A percentile compares a stretch with the other conserved stretches of the same genome.
phyloP scores from a whole-genome alignment of 495 filamentous ascomycete genomes.

The Lepidopterella palustris region DNA sequence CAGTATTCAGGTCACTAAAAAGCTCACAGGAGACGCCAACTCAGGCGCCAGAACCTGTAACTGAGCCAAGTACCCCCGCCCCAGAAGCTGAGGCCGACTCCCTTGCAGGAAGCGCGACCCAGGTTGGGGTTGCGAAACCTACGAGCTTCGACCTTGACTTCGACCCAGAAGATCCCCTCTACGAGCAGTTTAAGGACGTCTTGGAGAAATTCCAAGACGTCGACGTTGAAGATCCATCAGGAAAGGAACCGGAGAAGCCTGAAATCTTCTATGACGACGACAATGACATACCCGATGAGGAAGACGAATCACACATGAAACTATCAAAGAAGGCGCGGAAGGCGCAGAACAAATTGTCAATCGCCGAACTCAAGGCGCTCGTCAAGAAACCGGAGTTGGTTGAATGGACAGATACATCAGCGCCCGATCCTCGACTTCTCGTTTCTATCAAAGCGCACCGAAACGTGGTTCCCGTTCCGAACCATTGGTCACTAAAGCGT shows the following conservation, averaged over 20 bases:
- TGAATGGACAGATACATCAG: constrained; percentile 96
- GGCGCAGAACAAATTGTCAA: constrained; percentile 80
- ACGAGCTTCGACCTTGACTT: constrained; percentile 31
- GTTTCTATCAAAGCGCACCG: constrained; percentile 92
- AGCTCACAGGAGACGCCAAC: constrained; percentile 8
- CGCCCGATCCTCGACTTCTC: constrained; percentile 78
- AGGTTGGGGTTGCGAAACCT: constrained; percentile 40
- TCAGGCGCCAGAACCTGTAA: neutral
- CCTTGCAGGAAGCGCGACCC: constrained; percentile 15
- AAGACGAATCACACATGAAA: constrained; percentile 66
- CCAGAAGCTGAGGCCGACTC: neutral
- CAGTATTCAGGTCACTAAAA: constrained; percentile 1
- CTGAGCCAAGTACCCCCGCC: neutral
- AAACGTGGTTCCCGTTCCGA: constrained; percentile 91
- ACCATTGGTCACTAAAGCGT: constrained; percentile 90
- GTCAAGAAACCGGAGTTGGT: constrained; percentile 90
- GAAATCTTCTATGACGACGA: constrained; percentile 83
- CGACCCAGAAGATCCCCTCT: constrained; percentile 68
- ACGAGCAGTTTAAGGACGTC: constrained; percentile 73
- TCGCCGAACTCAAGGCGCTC: constrained; percentile 89
- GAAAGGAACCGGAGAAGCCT: constrained; percentile 71
- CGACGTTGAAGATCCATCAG: constrained; percentile 48
- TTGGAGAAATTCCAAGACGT: constrained; percentile 60
- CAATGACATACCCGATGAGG: constrained; percentile 76
- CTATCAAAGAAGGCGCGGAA: constrained; percentile 93